Conservation (phyloP, 2,329 filamentous ascomycete species). For the Acarospora socialis region DNA sequence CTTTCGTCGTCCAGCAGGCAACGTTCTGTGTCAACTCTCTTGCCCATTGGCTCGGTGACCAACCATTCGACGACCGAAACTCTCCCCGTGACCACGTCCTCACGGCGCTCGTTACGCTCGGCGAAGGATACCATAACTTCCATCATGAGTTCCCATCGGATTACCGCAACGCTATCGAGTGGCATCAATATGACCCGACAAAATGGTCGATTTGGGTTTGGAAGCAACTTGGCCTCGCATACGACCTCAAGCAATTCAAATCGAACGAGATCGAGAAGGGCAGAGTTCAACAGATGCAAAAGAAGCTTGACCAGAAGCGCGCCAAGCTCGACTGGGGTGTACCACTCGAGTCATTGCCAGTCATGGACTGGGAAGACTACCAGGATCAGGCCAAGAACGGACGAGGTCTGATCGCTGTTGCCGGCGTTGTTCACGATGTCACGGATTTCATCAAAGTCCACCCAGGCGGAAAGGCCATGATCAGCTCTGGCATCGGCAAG, state of each 20-base stretch:
- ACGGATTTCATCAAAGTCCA: conserved; percentile 76
- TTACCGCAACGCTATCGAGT: conserved; percentile 82
- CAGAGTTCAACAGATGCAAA: conserved; percentile 74
- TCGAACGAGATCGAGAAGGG: conserved; percentile 88
- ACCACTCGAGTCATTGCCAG: conserved; percentile 70
- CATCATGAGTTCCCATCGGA: conserved; percentile 90
- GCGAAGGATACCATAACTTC: conserved; percentile 90
- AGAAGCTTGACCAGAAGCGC: conserved; percentile 85
- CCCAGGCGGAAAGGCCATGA: conserved; percentile 80
- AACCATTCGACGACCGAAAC: conserved; percentile 88
- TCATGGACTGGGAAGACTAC: conserved; percentile 78
- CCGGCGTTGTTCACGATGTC: conserved; percentile 76
- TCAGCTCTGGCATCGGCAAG: conserved; percentile 68
- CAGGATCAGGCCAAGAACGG: conserved; percentile 64
- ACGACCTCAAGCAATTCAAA: conserved; percentile 81
- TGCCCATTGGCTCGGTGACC: conserved; percentile 81
- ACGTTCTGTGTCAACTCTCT: conserved; percentile 89
- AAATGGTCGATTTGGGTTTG: conserved; percentile 79
- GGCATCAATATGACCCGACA: conserved; percentile 84
- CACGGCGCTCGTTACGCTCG: conserved; percentile 71
- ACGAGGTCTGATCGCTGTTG: conserved; percentile 61
- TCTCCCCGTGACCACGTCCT: conserved; percentile 78
- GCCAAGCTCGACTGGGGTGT: conserved; percentile 71
- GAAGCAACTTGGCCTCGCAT: conserved; percentile 74
- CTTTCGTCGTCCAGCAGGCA: conserved; percentile 83